A percentile compares a stretch with the other conserved stretches of the same genome.
These are phyloP conservation scores for Geosmithia morbida DNA, from an alignment of 2,329 filamentous ascomycete species.

Conservation along the genomic window DNA sequence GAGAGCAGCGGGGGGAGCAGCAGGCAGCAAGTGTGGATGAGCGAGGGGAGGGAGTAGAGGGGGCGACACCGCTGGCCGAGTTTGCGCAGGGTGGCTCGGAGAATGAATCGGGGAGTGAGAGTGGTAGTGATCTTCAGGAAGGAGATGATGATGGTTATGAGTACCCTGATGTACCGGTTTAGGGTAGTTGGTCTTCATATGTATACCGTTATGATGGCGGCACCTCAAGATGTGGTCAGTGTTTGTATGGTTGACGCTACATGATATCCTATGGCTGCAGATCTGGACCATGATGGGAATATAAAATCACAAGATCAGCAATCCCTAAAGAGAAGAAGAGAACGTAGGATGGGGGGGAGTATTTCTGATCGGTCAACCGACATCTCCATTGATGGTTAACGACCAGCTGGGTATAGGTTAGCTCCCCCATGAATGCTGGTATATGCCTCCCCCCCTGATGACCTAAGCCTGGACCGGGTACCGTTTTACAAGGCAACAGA, in stretches of 20 bases:
- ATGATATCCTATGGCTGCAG: too few species aligned
- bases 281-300: too few species aligned
- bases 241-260: not conserved
- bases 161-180: not conserved
- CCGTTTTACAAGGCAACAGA: too few species aligned
- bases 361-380: too few species aligned
- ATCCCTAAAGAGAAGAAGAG: too few species aligned
- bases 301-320: too few species aligned
- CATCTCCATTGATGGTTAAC: too few species aligned
- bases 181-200: not conserved
- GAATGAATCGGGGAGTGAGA: slow-evolving; percentile 1
- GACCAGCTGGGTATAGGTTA: too few species aligned
- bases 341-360: too few species aligned
- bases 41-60: slow-evolving; percentile 2
- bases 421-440: too few species aligned
- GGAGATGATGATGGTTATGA: slow-evolving; percentile 2
- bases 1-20: slow-evolving; percentile 8
- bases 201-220: not conserved
- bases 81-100: not conserved
- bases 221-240: too few species aligned
- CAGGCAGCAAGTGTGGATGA: slow-evolving; percentile 12
- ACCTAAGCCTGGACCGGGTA: slow-evolving; percentile 5
- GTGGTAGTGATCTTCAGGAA: slow-evolving; percentile 3
- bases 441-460: slow-evolving; percentile 10
- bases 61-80: slow-evolving; percentile 1